Conservation (phyloP, 768 basidiomycete species). For the Hysterangium stoloniferum region DNA sequence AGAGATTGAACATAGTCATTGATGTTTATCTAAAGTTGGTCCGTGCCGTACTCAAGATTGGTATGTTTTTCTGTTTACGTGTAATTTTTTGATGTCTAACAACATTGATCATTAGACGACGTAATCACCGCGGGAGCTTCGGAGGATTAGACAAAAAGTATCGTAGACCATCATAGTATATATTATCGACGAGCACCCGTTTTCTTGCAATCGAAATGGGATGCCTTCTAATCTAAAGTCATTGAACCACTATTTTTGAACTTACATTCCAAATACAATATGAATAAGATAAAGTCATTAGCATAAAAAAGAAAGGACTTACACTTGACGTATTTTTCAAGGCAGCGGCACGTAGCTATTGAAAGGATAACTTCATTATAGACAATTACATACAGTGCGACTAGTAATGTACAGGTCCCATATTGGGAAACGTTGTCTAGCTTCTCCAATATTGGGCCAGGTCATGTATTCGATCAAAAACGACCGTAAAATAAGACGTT, state of each 20-base stretch:
- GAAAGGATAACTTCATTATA: too few relatives aligned
- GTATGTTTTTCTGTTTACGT: conserved; percentile 36
- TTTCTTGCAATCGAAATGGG: too few relatives aligned
- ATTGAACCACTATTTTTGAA: too few relatives aligned
- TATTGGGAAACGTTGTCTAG: conserved; percentile 23
- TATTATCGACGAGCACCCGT: too few relatives aligned
- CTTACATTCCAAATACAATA: too few relatives aligned
- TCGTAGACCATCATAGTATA: neutral
- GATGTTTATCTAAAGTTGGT: conserved; percentile 46
- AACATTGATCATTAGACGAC: conserved; percentile 45
- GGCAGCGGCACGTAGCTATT: neutral
- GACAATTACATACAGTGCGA: conserved; percentile 7
- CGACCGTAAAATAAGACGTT: conserved; percentile 87
- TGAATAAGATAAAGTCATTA: too few relatives aligned
- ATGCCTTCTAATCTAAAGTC: too few relatives aligned
- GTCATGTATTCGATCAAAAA: conserved; percentile 91
- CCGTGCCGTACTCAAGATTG: conserved; percentile 82
- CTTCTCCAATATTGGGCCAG: conserved; percentile 85
- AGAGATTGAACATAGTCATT: neutral
- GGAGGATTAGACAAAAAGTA: conserved; percentile 47
- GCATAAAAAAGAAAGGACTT: too few relatives aligned
- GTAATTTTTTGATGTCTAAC: conserved; percentile 5
- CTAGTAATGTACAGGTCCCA: conserved; percentile 8
- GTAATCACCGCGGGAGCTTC: conserved; percentile 68
- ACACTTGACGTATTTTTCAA: neutral